Evolutionary conservation across 2,329 filamentous ascomycete species (phyloP), one percentile per base, ranked within the genome.

Genomic region (Nemania diffusa): DNA sequence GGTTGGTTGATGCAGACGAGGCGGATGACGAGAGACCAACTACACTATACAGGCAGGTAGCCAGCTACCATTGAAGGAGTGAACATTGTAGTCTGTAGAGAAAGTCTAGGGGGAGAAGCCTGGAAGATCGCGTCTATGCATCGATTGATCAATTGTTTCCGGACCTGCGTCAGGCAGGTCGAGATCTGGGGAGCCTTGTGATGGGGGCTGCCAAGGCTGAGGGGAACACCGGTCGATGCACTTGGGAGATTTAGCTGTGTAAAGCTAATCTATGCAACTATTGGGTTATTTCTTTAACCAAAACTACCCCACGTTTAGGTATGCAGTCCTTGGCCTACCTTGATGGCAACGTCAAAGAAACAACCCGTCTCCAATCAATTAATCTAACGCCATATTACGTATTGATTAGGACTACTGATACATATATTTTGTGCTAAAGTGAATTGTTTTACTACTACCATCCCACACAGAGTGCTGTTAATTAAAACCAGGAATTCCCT

Each of bases 41-140:
- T 15, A n/a, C 20, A 48, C 17, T 17, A 29, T 29, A 37, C 65
- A 52, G 56, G 51, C 67, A 64, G 48, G 48, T 62, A 74, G 71
- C 69, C 50, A 64, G 67, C 70, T 73, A 74, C 59, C 66, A 61
- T 63, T 9, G 57, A 46, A 46, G 67, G 55, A 51, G 62, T 53
- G 48, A n/a, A 66, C 73, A 72, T 75, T 57, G 68, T 72, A 64
- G 48, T 15, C 24, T 34, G 56, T n/a, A 22, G 24, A 44, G 26
- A 32, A 17, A 24, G n/a, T 34, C 17, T 44, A 57, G 50, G 29
- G 55, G 29, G 50, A 20, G 15, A 13, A 52, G 22, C 5, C 55
- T 17, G 40, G 27, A 32, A 26, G 40, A 66, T 66, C 53, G 37
- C 26, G 34, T 62, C 57, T 52, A 51, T 61, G 44, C 22, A 42